Evolutionary conservation across 139 green algal genomes (phyloP).

Genomic region (Chlamydomonas urium): DNA sequence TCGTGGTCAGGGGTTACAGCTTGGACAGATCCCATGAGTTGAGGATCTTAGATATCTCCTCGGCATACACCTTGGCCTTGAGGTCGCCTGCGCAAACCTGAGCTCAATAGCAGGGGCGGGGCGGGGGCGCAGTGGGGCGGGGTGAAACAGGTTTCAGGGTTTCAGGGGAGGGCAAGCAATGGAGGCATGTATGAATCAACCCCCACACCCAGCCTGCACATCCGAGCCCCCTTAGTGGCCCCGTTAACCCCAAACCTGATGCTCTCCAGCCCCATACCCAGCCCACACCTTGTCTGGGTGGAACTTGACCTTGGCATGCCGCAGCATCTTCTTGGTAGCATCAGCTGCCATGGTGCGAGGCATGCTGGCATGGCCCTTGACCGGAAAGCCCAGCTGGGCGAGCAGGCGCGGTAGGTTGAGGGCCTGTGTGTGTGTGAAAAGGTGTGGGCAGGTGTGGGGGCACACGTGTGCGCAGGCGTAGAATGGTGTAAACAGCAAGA

Average conservation of each 20-base stretch:
- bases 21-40: constrained; percentile 4
- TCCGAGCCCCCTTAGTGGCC: neutral
- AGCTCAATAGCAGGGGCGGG: neutral
- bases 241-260: neutral
- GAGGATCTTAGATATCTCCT: constrained; percentile 11
- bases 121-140: no score
- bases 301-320: neutral
- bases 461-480: no score
- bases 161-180: neutral
- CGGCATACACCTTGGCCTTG: neutral
- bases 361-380: neutral
- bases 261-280: neutral
- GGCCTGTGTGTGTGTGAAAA: neutral
- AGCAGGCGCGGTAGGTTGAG: neutral
- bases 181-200: neutral
- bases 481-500: no score
- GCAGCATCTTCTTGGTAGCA: neutral
- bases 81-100: neutral
- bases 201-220: neutral
- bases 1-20: no score
- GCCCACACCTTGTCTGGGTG: neutral
- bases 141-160: neutral
- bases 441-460: no score
- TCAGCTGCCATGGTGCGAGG: neutral
- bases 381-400: neutral